A percentile compares a stretch with the other conserved stretches of the same genome.
phyloP scores from a whole-genome alignment of 2,329 filamentous ascomycete species.

The Neodidymelliopsis sp. region DNA sequence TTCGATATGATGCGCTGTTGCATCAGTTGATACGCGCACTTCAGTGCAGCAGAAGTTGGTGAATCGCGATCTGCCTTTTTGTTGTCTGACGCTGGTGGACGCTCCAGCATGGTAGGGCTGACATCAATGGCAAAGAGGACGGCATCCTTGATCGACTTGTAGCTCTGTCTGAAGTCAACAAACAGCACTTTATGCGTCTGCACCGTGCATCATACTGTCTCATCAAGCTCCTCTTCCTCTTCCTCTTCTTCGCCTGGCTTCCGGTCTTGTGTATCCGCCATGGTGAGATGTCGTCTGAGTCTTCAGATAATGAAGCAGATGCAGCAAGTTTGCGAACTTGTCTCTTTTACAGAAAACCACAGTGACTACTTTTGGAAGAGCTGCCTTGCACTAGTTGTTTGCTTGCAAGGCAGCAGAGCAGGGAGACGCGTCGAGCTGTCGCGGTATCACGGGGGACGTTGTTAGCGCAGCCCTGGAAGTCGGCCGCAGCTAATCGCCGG shows the following conservation, averaged over 20 bases:
- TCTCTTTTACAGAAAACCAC: not conserved
- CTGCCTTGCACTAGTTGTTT: conserved; percentile 12
- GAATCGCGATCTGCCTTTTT: conserved; percentile 83
- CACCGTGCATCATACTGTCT: conserved; percentile 58
- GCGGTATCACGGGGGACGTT: conserved; percentile 27
- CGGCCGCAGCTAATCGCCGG: conserved; percentile 9
- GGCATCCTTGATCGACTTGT: conserved; percentile 95
- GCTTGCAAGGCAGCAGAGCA: conserved; percentile 32
- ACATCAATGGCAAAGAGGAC: conserved; percentile 95
- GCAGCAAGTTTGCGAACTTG: too few relatives aligned
- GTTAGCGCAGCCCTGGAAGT: conserved; percentile 6
- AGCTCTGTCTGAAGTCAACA: conserved; percentile 62
- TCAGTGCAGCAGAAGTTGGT: conserved; percentile 81
- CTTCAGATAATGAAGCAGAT: too few relatives aligned
- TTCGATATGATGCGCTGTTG: conserved; percentile 98
- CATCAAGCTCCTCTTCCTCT: conserved; percentile 74
- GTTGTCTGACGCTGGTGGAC: conserved; percentile 64
- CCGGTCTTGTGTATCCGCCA: conserved; percentile 44
- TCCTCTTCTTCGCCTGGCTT: conserved; percentile 63
- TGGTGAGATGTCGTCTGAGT: conserved; percentile 19
- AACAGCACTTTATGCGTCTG: not conserved
- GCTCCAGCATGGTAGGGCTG: conserved; percentile 82
- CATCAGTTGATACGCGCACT: conserved; percentile 95
- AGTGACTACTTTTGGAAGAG: not conserved
- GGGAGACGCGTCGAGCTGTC: conserved; percentile 32